Conservation (phyloP, 495 filamentous ascomycete genomes). For the Talaromyces borbonicus region DNA sequence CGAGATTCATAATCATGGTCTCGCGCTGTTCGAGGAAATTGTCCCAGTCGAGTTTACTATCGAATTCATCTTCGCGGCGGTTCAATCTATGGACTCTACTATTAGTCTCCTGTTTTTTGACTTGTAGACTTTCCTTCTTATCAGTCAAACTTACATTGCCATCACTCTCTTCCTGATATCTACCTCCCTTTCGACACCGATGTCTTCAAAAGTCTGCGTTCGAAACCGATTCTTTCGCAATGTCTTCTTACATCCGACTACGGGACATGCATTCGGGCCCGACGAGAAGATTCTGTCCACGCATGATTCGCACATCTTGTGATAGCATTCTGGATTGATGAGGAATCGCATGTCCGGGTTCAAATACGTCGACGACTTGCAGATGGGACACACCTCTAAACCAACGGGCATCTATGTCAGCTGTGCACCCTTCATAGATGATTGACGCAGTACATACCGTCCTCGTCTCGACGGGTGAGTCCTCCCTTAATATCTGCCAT, state of each 20-base stretch:
- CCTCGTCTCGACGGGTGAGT: conserved; percentile 35
- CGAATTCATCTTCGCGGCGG: conserved; percentile 81
- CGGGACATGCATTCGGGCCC: conserved; percentile 83
- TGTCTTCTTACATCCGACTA: conserved; percentile 75
- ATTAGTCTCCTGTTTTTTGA: too few relatives aligned
- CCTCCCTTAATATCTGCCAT: background rate
- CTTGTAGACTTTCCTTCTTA: too few relatives aligned
- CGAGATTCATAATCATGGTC: conserved; percentile 78
- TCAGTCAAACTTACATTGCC: conserved; percentile 45
- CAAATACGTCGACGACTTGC: conserved; percentile 90
- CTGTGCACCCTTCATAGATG: too few relatives aligned
- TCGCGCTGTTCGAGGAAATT: conserved; percentile 93
- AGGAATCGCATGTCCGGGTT: conserved; percentile 89
- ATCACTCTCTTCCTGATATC: conserved; percentile 79
- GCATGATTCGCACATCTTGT: conserved; percentile 94
- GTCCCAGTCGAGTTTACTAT: conserved; percentile 70
- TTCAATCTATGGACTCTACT: conserved; percentile 73
- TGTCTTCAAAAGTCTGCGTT: conserved; percentile 79
- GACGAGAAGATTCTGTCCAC: conserved; percentile 89
- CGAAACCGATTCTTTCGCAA: conserved; percentile 78
- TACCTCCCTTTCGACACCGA: conserved; percentile 86
- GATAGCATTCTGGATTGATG: conserved; percentile 97
- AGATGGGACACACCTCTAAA: conserved; percentile 86
- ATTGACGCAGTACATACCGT: conserved; percentile 27
- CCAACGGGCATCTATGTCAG: conserved; percentile 8